Evolutionary conservation across 2,329 filamentous ascomycete genomes (phyloP).

Genomic region (Cercospora sesami): DNA sequence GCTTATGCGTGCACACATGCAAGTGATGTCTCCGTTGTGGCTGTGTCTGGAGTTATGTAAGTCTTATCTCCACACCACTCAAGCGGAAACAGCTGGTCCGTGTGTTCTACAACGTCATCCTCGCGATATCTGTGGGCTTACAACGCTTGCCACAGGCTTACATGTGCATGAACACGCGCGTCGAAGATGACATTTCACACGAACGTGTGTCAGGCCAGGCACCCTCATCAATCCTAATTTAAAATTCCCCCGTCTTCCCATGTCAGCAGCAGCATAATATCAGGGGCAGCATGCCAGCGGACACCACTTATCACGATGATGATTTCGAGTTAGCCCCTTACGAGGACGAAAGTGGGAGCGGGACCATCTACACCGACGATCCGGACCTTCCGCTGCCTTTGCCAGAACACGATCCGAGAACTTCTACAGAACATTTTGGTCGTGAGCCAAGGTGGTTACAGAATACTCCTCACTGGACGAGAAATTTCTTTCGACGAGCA

Average conservation of each 20-base stretch:
- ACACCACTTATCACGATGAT: conserved; percentile 19
- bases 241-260: not conserved
- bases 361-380: conserved; percentile 15
- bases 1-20: not conserved
- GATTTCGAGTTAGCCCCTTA: conserved; percentile 23
- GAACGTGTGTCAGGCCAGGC: not conserved
- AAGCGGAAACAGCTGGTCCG: not conserved
- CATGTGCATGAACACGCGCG: not conserved
- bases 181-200: not conserved
- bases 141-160: not conserved
- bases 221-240: not conserved
- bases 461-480: conserved; percentile 17
- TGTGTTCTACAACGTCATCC: not conserved
- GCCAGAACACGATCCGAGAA: conserved; percentile 4
- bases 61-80: not conserved
- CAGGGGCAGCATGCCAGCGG: conserved; percentile 5
- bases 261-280: not conserved
- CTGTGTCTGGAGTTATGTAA: not conserved
- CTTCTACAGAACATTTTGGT: not conserved
- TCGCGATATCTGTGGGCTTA: not conserved
- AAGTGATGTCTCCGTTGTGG: not conserved
- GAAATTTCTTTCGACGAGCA: conserved; percentile 16
- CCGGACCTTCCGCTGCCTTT: conserved; percentile 21
- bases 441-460: conserved; percentile 20
- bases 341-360: conserved; percentile 14